Conservation (phyloP, 2,329 filamentous ascomycete genomes). For the Cladosporium sp. region DNA sequence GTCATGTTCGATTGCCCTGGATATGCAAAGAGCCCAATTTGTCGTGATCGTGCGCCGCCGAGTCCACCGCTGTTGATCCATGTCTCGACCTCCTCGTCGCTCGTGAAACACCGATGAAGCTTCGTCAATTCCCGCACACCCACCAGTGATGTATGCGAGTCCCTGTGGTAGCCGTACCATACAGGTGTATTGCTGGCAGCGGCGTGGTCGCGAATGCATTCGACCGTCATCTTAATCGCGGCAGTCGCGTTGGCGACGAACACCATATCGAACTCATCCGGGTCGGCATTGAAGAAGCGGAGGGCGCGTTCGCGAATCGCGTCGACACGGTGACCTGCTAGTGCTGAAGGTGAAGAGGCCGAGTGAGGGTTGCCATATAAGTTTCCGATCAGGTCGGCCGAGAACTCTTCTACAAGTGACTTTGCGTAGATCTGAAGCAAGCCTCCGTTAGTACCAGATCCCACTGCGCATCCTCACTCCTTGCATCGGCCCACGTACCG, state of each 20-base stretch:
- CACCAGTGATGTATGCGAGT: conserved; percentile 61
- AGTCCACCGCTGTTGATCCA: conserved; percentile 45
- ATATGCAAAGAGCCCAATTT: conserved; percentile 39
- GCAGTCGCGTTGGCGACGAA: conserved; percentile 64
- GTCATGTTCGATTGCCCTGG: conserved; percentile 45
- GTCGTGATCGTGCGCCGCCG: conserved; percentile 35
- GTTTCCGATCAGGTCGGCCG: conserved; percentile 54
- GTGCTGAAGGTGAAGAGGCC: conserved; percentile 58
- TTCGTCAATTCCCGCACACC: conserved; percentile 39
- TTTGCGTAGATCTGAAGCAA: conserved; percentile 54
- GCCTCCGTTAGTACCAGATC: background rate
- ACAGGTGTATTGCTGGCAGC: conserved; percentile 48
- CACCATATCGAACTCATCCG: conserved; percentile 60
- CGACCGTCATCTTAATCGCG: conserved; percentile 62
- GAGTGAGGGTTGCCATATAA: conserved; percentile 72
- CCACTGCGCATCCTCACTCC: background rate
- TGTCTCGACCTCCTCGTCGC: conserved; percentile 42
- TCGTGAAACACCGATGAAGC: conserved; percentile 41
- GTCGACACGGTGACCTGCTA: conserved; percentile 60
- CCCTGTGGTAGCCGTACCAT: conserved; percentile 62
- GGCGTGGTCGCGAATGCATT: conserved; percentile 57
- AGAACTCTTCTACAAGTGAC: conserved; percentile 58
- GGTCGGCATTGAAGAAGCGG: conserved; percentile 59
- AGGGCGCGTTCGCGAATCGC: conserved; percentile 56
- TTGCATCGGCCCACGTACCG: conserved; percentile 31